Conservation (phyloP, 148 eudicot species). For the Rhododendron henanense region DNA sequence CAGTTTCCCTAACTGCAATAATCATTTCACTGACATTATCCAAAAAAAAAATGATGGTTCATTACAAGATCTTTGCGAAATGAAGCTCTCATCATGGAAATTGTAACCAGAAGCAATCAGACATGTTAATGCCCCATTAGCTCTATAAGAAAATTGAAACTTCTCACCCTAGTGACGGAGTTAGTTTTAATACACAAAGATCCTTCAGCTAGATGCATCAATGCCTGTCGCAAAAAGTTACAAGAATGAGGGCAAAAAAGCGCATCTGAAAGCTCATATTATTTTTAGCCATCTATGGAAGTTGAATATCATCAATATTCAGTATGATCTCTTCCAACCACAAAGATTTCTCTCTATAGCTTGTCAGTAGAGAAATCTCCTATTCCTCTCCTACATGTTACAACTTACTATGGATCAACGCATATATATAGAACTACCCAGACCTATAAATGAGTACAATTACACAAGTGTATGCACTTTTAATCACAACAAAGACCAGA, state of each 20-base stretch:
- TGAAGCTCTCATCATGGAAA: not conserved
- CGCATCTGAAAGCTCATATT: no score
- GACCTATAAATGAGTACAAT: not conserved
- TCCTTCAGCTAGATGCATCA: not conserved
- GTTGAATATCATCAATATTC: not conserved
- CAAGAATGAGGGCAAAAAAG: not conserved
- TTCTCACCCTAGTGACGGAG: not conserved
- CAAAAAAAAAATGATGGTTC: no score
- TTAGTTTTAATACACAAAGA: not conserved
- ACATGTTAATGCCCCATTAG: not conserved
- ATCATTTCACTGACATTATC: not conserved
- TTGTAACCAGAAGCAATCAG: not conserved
- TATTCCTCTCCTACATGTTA: not conserved
- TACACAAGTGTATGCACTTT: not conserved
- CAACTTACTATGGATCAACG: not conserved
- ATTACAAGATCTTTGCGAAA: not conserved
- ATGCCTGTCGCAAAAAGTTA: not conserved
- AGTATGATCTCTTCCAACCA: not conserved
- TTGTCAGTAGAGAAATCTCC: not conserved
- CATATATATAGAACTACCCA: not conserved
- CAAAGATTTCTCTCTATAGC: not conserved
- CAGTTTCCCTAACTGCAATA: not conserved
- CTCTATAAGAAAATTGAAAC: not conserved
- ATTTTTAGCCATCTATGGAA: not conserved
- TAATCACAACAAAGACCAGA: not conserved